Base-by-base conservation (phyloP, 805 yeast genomes). In the Candida mattraensis region DNA sequence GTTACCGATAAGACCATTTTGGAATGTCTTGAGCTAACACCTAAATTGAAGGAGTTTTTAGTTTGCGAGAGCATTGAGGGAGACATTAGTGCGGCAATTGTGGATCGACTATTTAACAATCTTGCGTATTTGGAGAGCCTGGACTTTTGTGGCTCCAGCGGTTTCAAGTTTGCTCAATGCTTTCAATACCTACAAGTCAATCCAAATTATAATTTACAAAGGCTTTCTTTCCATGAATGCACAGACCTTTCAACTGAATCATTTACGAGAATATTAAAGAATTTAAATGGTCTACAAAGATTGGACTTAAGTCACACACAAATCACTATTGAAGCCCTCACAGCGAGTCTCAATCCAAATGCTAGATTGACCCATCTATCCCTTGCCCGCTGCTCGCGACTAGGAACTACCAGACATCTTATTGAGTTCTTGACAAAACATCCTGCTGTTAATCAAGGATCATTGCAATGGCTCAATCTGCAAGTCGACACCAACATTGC, bases 61-160 rank as follows among this genome's bases (percentile, higher is more conserved):
- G 93, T 87, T 2, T 76, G 84, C 45, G 97, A 88, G 56, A 83
- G 84, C 48, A 83, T 88, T 40, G 93, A 87, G 62, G 84, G 74
- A 54, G 96, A 88, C 56, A 66, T 88, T 51, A 84, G 83, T 56
- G 61, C 61, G 1, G 56, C 64, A n/a, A 78, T 85, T 1, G 61
- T 85, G 33, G 64, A 70, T 46, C 56, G 59, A 30, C 63, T 85
- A 17, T 78, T 83, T 56, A 76, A 78, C 45, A 47, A 64, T 14
- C 60, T 78, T 51, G 72, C 72, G 4, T 63, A 70, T 36, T 64
- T 89, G 32, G 75, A 81, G 58, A 76, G 86, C 1, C 61, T 88
- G 9, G 97, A 88, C 60, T 87, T 88, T 45, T 88, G 96, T 60
- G 97, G 96, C 6, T 85, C 94, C 24, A 76, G 87, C 5, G 83